Conservation (phyloP, 2,329 filamentous ascomycete species). For the Fusarium sp. region DNA sequence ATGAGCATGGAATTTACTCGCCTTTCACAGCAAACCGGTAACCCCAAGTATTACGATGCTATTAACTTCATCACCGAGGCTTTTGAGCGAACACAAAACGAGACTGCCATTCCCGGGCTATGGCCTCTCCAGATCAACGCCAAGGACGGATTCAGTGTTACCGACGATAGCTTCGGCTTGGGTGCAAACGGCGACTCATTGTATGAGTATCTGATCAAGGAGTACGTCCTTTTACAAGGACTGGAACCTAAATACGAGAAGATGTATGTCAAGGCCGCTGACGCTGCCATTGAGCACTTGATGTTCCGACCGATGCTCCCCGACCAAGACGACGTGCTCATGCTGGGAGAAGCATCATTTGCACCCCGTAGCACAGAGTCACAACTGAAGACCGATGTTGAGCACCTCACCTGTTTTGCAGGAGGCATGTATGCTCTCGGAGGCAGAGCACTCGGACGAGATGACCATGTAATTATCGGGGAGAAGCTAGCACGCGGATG, state of each 20-base stretch:
- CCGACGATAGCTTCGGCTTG: conserved; percentile 56
- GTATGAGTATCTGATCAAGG: conserved; percentile 75
- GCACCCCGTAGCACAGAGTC: conserved; percentile 48
- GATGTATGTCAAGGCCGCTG: conserved; percentile 62
- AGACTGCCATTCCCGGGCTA: conserved; percentile 69
- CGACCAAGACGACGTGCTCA: conserved; percentile 69
- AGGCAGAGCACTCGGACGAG: conserved; percentile 64
- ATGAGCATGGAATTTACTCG: conserved; percentile 73
- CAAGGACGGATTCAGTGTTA: conserved; percentile 45
- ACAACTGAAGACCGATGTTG: conserved; percentile 52
- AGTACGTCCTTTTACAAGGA: conserved; percentile 76
- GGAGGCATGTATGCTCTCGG: conserved; percentile 75
- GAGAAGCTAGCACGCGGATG: conserved; percentile 73
- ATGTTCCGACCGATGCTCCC: conserved; percentile 76
- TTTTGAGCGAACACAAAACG: conserved; percentile 65
- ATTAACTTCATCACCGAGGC: conserved; percentile 68
- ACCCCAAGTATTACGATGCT: conserved; percentile 72
- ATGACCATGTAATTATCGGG: conserved; percentile 68
- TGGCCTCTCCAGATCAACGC: conserved; percentile 71
- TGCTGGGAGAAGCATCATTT: conserved; percentile 62
- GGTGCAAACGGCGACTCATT: conserved; percentile 69
- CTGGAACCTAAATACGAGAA: conserved; percentile 54
- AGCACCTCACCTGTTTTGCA: conserved; percentile 74
- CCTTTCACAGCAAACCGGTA: conserved; percentile 71
- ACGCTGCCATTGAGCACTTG: conserved; percentile 70